phyloP scores from a whole-genome alignment of 306 rosid species.

The Vigna reflexopilosa region DNA sequence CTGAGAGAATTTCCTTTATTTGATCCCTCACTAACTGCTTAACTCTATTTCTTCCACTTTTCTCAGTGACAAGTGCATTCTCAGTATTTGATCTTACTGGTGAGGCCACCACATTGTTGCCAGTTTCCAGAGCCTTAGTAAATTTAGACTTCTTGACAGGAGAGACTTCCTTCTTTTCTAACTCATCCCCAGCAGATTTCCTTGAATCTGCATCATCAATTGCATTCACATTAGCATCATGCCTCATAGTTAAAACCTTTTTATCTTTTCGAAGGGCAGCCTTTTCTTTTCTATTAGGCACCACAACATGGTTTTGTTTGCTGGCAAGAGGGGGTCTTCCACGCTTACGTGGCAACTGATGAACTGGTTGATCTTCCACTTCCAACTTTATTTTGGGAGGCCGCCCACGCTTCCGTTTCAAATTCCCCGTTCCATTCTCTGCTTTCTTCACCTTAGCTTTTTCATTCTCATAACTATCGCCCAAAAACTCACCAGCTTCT shows the following conservation, averaged over 20 bases:
- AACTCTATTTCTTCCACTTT: constrained; percentile 29
- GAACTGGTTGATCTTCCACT: constrained; percentile 27
- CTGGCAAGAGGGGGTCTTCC: constrained; percentile 54
- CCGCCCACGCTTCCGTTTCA: constrained; percentile 60
- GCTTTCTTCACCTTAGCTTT: constrained; percentile 29
- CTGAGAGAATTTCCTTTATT: constrained; percentile 61
- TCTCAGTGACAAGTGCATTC: constrained; percentile 16
- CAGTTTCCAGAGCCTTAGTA: constrained; percentile 47
- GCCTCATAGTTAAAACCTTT: constrained; percentile 39
- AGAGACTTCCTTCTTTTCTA: constrained; percentile 41
- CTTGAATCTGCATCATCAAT: constrained; percentile 37
- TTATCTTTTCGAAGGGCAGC: constrained; percentile 22
- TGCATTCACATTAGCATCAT: constrained; percentile 39
- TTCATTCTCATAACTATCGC: constrained; percentile 22
- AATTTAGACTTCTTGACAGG: constrained; percentile 37
- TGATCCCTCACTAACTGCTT: constrained; percentile 71
- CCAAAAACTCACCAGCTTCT: constrained; percentile 42
- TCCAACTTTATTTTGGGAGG: constrained; percentile 39
- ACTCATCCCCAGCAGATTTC: constrained; percentile 44
- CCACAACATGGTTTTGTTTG: constrained; percentile 46
- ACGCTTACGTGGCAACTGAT: constrained; percentile 49
- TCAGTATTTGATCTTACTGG: constrained; percentile 37
- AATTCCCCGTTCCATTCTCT: constrained; percentile 38
- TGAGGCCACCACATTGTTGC: constrained; percentile 42
- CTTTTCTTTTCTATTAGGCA: constrained; percentile 45